Evolutionary conservation across 495 filamentous ascomycete genomes (phyloP).

Genomic region (Aspergillus egyptiacus): DNA sequence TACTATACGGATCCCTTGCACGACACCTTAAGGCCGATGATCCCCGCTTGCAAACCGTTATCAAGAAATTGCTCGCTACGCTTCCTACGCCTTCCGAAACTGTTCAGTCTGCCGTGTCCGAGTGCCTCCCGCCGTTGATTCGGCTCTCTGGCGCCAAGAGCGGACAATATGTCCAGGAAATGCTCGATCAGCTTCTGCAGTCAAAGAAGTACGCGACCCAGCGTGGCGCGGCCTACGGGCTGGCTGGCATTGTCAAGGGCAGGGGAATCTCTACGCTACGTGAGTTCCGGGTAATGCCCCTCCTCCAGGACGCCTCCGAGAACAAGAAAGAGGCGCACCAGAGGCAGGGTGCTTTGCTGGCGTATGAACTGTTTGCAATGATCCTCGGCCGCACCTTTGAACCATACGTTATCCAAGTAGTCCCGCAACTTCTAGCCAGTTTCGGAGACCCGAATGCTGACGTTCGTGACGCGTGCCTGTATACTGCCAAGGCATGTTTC

Average conservation of each 20-base stretch:
- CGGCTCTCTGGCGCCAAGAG: slow-evolving; percentile 70
- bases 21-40: slow-evolving; percentile 81
- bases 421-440: slow-evolving; percentile 79
- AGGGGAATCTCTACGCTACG: slow-evolving; percentile 74
- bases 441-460: slow-evolving; percentile 86
- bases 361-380: slow-evolving; percentile 81
- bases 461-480: slow-evolving; percentile 86
- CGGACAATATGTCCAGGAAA: slow-evolving; percentile 69
- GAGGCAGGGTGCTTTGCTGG: slow-evolving; percentile 81
- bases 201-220: slow-evolving; percentile 86
- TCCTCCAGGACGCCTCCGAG: slow-evolving; percentile 69
- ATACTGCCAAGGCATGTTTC: slow-evolving; percentile 92
- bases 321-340: slow-evolving; percentile 89
- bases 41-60: slow-evolving; percentile 73
- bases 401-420: slow-evolving; percentile 91
- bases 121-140: slow-evolving; percentile 85
- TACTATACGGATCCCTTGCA: slow-evolving; percentile 90
- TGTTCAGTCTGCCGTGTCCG: slow-evolving; percentile 92
- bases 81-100: slow-evolving; percentile 93
- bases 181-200: slow-evolving; percentile 71
- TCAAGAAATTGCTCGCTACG: slow-evolving; percentile 75
- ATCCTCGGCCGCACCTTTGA: slow-evolving; percentile 86
- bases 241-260: slow-evolving; percentile 84
- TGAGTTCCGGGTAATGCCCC: slow-evolving; percentile 79
- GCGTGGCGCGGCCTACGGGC: slow-evolving; percentile 88